Evolutionary conservation across 108 stramenopile species (phyloP), one percentile per base, ranked within the genome.

Genomic region (Pseudonitzschia multiseries): DNA sequence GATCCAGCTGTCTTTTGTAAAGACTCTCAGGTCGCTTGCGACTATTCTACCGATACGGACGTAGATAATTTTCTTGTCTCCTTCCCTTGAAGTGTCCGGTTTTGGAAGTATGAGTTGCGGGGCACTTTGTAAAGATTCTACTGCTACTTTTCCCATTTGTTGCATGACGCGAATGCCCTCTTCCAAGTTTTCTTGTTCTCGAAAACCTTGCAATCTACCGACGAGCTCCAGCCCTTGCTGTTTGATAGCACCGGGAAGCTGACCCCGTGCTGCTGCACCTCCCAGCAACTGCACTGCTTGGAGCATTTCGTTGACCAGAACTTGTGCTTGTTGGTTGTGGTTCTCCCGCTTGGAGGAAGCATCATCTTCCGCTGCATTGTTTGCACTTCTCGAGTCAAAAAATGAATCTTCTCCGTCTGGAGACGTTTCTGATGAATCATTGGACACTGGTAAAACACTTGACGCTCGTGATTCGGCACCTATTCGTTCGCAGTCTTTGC

Each of bases 1-100:
- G 57, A 79, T 79, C 80, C 80, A 77, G 41, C 74, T 77, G 43
- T 83, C 73, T 29, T 70, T 75, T 10, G 84, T 88, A 75, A 88
- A 88, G 24, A 88, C 70, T 41, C 87, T 68, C 6, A 71, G 36
- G 73, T 88, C 87, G 14, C 76, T 72, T 20, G 83, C 8, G 12
- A 77, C 69, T 31, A 88, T 75, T 27, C 83, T 57, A 27, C 84
- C 87, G 18, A 88, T 64, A 3, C 87, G 80, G n/a, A 43, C 57
- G n/a, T 67, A 67, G 12, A 75, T 54, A 61, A 75, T 79, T 40
- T 62, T 66, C 21, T 62, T 65, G n/a, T 73, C 44, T 54, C 69
- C 32, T 27, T 64, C 69, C 46, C 44, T 33, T 10, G 10, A 0
- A 6, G 57, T 52, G 3, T 69, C 43, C 43, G 74, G 82, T 48